phyloP scores from a whole-genome alignment of 768 basidiomycete species.

The Leccinum longicurvipes region DNA sequence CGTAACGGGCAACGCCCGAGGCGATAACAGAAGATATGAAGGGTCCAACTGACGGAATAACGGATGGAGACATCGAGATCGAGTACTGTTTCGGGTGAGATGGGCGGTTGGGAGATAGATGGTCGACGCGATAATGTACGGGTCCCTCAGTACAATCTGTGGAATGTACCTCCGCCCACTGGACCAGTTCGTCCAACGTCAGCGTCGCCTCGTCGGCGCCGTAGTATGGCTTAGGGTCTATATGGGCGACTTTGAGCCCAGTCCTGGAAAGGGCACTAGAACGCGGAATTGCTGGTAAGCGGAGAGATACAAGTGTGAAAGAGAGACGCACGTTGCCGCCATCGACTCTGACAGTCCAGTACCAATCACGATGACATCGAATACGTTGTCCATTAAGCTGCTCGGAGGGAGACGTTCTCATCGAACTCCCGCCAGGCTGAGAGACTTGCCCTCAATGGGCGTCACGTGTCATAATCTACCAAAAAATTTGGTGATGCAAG shows the following conservation, averaged over 20 bases:
- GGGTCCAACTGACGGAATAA: constrained; percentile 77
- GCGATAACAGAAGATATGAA: constrained; percentile 74
- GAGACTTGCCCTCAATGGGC: constrained; percentile 25
- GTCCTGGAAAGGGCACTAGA: constrained; percentile 83
- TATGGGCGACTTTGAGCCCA: constrained; percentile 82
- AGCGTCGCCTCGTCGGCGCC: constrained; percentile 81
- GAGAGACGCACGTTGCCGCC: constrained; percentile 70
- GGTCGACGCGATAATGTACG: constrained; percentile 30
- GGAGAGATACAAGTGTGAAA: not conserved
- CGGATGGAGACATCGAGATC: constrained; percentile 76
- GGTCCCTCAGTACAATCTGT: constrained; percentile 13
- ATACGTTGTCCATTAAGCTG: constrained; percentile 38
- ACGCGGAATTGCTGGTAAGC: not conserved
- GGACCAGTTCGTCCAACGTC: constrained; percentile 72
- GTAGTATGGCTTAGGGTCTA: constrained; percentile 84
- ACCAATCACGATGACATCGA: constrained; percentile 69
- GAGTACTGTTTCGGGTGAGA: constrained; percentile 74
- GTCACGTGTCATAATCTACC: constrained; percentile 22
- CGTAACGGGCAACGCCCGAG: constrained; percentile 86
- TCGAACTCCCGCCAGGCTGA: not conserved
- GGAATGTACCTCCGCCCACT: constrained; percentile 55
- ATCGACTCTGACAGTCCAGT: constrained; percentile 88
- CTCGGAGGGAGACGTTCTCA: no score
- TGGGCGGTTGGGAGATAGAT: constrained; percentile 41
- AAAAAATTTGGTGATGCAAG: constrained; percentile 16